A percentile compares a stretch with the other conserved stretches of the same genome.
These are phyloP conservation scores for Vanderwaltozyma verrucispora DNA, from an alignment of 805 yeast genomes.

Conservation along the genomic window DNA sequence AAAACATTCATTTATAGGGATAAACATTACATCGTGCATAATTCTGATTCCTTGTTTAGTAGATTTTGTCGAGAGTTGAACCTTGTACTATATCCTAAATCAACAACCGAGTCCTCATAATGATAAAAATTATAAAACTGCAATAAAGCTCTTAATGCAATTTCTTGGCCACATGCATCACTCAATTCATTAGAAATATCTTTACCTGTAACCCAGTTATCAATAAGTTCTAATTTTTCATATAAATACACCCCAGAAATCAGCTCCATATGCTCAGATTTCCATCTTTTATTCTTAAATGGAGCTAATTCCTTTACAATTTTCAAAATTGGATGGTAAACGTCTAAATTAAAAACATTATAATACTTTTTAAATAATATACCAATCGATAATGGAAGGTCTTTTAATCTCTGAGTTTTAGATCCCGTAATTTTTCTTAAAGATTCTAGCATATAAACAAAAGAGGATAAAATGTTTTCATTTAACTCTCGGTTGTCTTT, in stretches of 20 bases:
- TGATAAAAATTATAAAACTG: slow-evolving; percentile 63
- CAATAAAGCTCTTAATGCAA: slow-evolving; percentile 66
- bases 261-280: slow-evolving; percentile 83
- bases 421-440: slow-evolving; percentile 49
- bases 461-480: slow-evolving; percentile 9
- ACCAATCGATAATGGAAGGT: slow-evolving; percentile 26
- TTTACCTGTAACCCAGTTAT: slow-evolving; percentile 80
- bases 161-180: slow-evolving; percentile 76
- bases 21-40: background rate
- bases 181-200: slow-evolving; percentile 67
- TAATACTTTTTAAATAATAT: slow-evolving; percentile 31
- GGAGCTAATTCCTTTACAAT: slow-evolving; percentile 74
- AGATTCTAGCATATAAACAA: slow-evolving; percentile 33
- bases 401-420: slow-evolving; percentile 55
- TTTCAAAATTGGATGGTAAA: slow-evolving; percentile 63
- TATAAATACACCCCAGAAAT: slow-evolving; percentile 79
- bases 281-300: slow-evolving; percentile 91
- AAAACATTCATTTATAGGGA: background rate
- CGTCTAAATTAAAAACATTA: slow-evolving; percentile 47
- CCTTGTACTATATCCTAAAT: slow-evolving; percentile 42
- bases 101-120: slow-evolving; percentile 42
- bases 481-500: background rate
- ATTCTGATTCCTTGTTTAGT: slow-evolving; percentile 3
- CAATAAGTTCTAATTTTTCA: slow-evolving; percentile 59
- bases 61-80: background rate